These are phyloP conservation scores for Trichophyton benhamiae DNA, from an alignment of 2,329 filamentous ascomycete genomes.

Conservation along the genomic window DNA sequence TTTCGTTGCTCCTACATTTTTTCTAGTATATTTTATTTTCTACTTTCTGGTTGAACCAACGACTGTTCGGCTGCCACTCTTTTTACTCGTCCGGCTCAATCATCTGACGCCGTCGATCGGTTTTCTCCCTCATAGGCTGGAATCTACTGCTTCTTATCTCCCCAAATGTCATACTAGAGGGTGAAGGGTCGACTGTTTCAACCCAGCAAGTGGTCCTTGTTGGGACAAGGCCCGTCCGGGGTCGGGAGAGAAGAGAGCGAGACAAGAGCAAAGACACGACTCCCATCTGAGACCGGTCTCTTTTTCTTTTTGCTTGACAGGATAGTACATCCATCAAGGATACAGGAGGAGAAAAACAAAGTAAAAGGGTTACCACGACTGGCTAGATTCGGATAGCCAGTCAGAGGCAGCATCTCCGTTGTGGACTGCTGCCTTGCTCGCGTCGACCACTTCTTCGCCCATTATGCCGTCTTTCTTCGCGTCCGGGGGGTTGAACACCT, in stretches of 20 bases:
- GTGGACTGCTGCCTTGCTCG: conserved; percentile 14
- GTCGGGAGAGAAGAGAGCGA: background rate
- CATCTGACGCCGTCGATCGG: background rate
- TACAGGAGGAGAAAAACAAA: background rate
- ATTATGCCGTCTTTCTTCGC: conserved; percentile 34
- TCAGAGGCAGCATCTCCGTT: conserved; percentile 13
- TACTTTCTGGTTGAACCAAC: background rate
- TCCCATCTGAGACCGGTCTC: background rate
- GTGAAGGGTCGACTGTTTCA: background rate
- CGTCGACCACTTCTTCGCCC: conserved; percentile 9
- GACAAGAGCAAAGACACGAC: background rate
- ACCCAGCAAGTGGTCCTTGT: background rate
- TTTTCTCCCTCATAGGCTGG: background rate
- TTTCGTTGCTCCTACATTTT: background rate
- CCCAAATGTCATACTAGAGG: background rate
- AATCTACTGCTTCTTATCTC: conserved; percentile 3
- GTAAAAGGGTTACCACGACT: conserved; percentile 8
- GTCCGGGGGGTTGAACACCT: conserved; percentile 29
- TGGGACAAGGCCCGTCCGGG: background rate
- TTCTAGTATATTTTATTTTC: background rate
- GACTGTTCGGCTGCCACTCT: background rate
- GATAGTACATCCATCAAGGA: no score
- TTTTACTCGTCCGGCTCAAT: background rate
- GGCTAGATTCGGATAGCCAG: background rate
- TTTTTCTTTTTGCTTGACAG: background rate